A percentile compares a stretch with the other conserved stretches of the same genome.
Conservation (phyloP, 345 rosid species). For the Syzygium oleosum region DNA sequence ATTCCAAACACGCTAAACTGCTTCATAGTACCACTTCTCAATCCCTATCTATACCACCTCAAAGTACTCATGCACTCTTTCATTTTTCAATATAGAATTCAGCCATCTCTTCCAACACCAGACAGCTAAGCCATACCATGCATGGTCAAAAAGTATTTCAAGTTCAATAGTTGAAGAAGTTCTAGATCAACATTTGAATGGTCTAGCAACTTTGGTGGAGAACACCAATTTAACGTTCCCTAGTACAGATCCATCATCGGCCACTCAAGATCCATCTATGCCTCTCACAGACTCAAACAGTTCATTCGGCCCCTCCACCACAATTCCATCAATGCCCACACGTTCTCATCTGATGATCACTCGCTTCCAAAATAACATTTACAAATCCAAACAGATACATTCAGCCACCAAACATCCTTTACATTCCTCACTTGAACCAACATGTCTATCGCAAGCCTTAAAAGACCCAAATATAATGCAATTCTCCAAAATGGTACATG, state of each 20-base stretch:
- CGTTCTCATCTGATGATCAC: neutral
- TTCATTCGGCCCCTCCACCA: neutral
- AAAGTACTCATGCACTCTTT: neutral
- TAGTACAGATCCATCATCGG: neutral
- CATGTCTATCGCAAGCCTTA: rapidly evolving
- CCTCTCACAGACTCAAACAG: neutral
- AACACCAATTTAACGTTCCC: neutral
- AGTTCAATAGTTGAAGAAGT: neutral
- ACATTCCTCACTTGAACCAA: neutral
- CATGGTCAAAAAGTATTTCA: neutral
- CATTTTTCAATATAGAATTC: neutral
- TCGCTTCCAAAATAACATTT: neutral
- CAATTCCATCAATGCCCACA: neutral
- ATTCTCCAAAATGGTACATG: neutral
- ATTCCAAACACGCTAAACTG: neutral
- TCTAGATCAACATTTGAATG: neutral
- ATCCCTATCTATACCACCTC: neutral
- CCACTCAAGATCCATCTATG: neutral
- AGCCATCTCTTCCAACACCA: neutral
- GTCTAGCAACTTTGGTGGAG: neutral
- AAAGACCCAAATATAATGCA: neutral
- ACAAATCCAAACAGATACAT: neutral
- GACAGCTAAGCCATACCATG: neutral
- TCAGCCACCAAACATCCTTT: neutral
- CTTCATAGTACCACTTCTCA: neutral